phyloP scores from a whole-genome alignment of 305 asterid species.

The Stenogyne calaminthoides region DNA sequence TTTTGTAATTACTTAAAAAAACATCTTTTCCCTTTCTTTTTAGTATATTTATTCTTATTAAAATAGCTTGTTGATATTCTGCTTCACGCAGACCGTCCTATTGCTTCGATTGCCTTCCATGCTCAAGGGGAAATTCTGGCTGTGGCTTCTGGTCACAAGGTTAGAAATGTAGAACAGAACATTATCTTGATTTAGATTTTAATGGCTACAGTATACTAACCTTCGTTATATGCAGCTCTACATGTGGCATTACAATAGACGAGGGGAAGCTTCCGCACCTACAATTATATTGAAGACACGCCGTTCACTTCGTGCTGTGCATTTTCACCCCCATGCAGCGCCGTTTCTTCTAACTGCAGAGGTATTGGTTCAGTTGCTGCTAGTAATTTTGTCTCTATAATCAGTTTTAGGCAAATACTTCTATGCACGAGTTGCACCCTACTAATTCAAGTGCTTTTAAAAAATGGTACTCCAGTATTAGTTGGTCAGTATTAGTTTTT shows the following conservation, averaged over 20 bases:
- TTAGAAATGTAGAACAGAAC: slow-evolving; percentile 34
- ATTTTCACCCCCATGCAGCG: slow-evolving; percentile 93
- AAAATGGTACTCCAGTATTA: no score
- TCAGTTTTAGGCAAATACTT: slow-evolving; percentile 12
- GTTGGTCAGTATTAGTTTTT: no score
- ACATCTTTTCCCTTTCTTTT: not conserved
- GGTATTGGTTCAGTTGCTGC: slow-evolving; percentile 53
- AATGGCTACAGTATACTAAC: slow-evolving; percentile 29
- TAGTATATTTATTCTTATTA: slow-evolving; percentile 15
- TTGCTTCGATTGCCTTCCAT: slow-evolving; percentile 97
- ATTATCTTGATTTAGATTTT: slow-evolving; percentile 28
- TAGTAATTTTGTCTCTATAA: slow-evolving; percentile 22
- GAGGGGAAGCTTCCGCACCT: slow-evolving; percentile 84
- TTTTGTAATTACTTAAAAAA: slow-evolving; percentile 61
- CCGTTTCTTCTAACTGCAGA: slow-evolving; percentile 96
- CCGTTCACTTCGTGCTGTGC: slow-evolving; percentile 96
- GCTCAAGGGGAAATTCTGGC: slow-evolving; percentile 93
- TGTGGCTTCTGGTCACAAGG: slow-evolving; percentile 99
- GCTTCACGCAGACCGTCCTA: slow-evolving; percentile 78
- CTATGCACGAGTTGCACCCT: no score
- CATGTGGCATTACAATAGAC: slow-evolving; percentile 87
- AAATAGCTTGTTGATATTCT: slow-evolving; percentile 25
- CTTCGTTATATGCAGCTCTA: slow-evolving; percentile 65
- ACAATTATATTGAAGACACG: slow-evolving; percentile 81
- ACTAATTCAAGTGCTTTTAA: no score